phyloP scores from a whole-genome alignment of 306 rosid species.

The Acacia acuminata region DNA sequence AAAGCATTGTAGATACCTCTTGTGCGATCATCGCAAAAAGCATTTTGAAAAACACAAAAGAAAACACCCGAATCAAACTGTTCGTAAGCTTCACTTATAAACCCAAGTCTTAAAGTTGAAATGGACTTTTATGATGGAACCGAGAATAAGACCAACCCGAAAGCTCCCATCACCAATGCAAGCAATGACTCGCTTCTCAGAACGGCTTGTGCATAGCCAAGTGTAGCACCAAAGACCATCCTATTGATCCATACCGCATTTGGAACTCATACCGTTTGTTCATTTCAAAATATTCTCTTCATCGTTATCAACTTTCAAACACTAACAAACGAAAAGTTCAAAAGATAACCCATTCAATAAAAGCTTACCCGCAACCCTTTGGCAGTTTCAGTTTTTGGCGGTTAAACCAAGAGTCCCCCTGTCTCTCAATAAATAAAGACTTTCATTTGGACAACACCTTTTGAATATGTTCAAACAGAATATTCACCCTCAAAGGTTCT shows the following conservation, averaged over 20 bases:
- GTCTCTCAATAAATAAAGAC: conserved; percentile 75
- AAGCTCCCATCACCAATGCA: conserved; percentile 96
- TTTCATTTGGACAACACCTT: conserved; percentile 63
- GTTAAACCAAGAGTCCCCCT: conserved; percentile 95
- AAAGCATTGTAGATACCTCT: conserved; percentile 86
- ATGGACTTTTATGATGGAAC: too few species aligned
- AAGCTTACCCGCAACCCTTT: conserved; percentile 71
- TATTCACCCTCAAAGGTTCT: conserved; percentile 81
- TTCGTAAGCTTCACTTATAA: background rate
- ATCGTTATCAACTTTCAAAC: background rate
- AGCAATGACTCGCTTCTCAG: conserved; percentile 77
- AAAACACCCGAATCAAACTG: background rate
- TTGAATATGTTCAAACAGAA: conserved; percentile 75
- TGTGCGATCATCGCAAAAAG: conserved; percentile 64
- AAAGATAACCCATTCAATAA: background rate
- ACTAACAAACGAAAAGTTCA: background rate
- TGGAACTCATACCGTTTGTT: conserved; percentile 75
- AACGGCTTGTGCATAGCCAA: conserved; percentile 90
- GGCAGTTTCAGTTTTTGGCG: conserved; percentile 90
- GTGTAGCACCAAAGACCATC: conserved; percentile 97
- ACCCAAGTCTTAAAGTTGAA: background rate
- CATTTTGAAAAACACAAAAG: background rate
- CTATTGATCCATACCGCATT: conserved; percentile 92
- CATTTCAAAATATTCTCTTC: background rate
- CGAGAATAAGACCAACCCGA: conserved; percentile 55